Base-by-base conservation (phyloP, 495 filamentous ascomycete genomes). In the Talaromyces stipitatus region DNA sequence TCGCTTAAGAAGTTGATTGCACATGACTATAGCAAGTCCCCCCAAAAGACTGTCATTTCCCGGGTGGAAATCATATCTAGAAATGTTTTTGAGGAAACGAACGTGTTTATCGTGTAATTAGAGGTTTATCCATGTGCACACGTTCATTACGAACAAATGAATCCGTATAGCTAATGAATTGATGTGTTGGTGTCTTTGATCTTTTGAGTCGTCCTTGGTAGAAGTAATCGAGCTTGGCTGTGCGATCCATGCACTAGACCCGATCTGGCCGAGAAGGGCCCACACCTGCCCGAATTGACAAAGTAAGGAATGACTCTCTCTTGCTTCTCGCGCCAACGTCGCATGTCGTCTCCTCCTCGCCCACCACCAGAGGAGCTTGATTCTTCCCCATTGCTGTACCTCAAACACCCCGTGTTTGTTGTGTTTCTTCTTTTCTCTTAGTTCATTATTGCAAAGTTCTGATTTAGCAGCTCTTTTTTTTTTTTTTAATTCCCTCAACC, bases 1-100 rank as follows among this genome's bases (percentile, higher is more conserved):
- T 91, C 72, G 94, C 88, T 82, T 98, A 92, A 87, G 57, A 52
- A 54, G 27, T 23, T 54, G 8, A 23, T 16, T 36, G 27, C 51
- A 38, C 27, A 22, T 54, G 18, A 24, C 8, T 33, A 24, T 54
- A 54, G 23, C 11, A 38, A 18, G 28, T 10, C 28, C 29, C 12
- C 9, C 9, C 22, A 55, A 18, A 38, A 55, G 23, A 29, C 26
- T 18, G 26, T 28, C 38, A 55, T 38, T 54, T 36, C 18, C 33
- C 51, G 9, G 30, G 33, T 26, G 33, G 29, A 54, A 54, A 29
- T 18, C 27, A 51, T 51, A 51, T 12, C 29, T 30, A 51, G 48
- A 51, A 29, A 30, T 20, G n/a, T 45, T 30, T 51, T 48, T 16
- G 51, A 24, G 51, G n/a, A 54, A 38, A 23, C 20, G 33, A 36